These are phyloP conservation scores for Effrenium voratum DNA, from an alignment of 73 alveolate species.

Conservation along the genomic window DNA sequence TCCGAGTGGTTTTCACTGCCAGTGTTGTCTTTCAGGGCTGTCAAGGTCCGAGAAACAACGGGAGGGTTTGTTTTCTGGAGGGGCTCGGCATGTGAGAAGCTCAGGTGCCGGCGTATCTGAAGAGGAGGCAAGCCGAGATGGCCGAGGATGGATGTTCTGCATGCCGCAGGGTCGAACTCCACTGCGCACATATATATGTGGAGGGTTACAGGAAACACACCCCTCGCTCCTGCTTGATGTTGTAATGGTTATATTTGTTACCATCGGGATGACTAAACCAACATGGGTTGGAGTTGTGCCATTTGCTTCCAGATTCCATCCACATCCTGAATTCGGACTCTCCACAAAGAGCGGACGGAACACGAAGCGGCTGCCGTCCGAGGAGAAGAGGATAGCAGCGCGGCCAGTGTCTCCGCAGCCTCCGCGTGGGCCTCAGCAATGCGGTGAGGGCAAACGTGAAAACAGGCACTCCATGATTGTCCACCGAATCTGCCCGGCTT, in stretches of 20 bases:
- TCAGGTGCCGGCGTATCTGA: constrained; percentile 86
- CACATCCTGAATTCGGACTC: no score
- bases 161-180: no score
- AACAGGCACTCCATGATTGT: neutral
- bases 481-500: neutral
- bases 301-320: no score
- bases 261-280: no score
- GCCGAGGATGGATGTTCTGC: constrained; percentile 49
- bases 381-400: constrained; percentile 79
- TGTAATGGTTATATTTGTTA: no score
- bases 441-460: no score
- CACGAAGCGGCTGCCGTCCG: no score
- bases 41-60: neutral
- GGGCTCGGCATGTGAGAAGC: neutral
- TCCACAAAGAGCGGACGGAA: no score
- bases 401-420: constrained; percentile 90
- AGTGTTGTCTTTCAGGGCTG: neutral
- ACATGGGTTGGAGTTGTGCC: no score
- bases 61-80: neutral
- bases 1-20: neutral
- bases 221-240: no score
- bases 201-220: no score
- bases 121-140: constrained; percentile 76
- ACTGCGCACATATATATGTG: no score
- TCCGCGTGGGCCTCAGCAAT: constrained; percentile 30